Percentiles rank a stretch among this genome's conserved stretches.
Evolutionary conservation across 2,329 filamentous ascomycete genomes (phyloP).

Genomic region (Hymenoscyphus fructigenus): DNA sequence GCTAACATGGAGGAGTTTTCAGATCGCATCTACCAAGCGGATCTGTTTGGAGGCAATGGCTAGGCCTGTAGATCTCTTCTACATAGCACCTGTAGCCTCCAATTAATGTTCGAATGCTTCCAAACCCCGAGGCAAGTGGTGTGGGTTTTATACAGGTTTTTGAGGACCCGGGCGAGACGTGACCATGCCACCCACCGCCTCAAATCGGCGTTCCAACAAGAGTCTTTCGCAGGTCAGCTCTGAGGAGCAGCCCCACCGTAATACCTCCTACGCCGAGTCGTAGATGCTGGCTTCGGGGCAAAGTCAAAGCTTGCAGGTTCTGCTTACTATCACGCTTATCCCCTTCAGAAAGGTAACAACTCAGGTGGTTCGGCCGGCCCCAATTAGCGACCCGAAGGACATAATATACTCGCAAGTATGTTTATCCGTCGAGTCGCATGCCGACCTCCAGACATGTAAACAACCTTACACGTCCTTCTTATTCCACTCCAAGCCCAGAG

Average conservation of each 20-base stretch:
- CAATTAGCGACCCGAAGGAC: not conserved
- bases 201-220: slow-evolving; percentile 8
- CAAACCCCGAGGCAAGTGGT: not conserved
- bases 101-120: slow-evolving; percentile 13
- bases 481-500: slow-evolving; percentile 7
- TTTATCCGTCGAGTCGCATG: not conserved
- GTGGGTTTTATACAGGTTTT: slow-evolving; percentile 16
- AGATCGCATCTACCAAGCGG: not conserved
- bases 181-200: slow-evolving; percentile 48
- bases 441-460: slow-evolving; percentile 7
- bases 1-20: not conserved
- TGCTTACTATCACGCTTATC: slow-evolving; percentile 59
- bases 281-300: slow-evolving; percentile 58
- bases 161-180: slow-evolving; percentile 42
- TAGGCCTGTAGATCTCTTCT: slow-evolving; percentile 4
- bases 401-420: not conserved
- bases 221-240: slow-evolving; percentile 9
- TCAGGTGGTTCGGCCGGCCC: slow-evolving; percentile 3
- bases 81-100: slow-evolving; percentile 10
- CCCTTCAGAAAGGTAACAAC: slow-evolving; percentile 17
- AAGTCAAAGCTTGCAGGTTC: slow-evolving; percentile 44
- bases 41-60: slow-evolving; percentile 5
- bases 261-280: slow-evolving; percentile 53
- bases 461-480: slow-evolving; percentile 12
- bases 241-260: slow-evolving; percentile 5